Base-by-base conservation (phyloP, 495 filamentous ascomycete species). In the Thozetella sp. region DNA sequence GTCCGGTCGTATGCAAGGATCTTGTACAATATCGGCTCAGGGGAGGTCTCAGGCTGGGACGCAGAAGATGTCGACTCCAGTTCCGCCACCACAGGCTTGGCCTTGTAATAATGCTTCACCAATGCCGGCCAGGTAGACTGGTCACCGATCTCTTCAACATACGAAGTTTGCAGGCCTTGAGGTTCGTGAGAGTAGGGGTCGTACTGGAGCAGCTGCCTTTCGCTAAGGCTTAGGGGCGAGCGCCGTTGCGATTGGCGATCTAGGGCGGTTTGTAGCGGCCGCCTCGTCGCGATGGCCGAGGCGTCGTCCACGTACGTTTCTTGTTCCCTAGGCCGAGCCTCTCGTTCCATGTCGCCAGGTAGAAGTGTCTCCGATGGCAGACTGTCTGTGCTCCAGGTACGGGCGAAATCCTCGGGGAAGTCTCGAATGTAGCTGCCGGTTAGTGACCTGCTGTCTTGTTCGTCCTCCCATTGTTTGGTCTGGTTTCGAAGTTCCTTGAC, bases 1-100 rank as follows among this genome's bases (percentile, higher is more conserved):
- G 77, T 78, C 15, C 86, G 76, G 64, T 95, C 89, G 65, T 89
- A 92, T 15, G 86, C 90, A 12, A 95, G 77, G 34, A 95, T 81
- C 57, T 87, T 91, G 75, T 92, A 93, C 2, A 82, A 51, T 1
- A 78, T 78, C 20, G 80, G 76, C 22, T 75, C 59, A n/a, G 61
- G 12, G 17, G 59, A 19, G 51, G 55, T 51, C 15, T 56, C 58
- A 20, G 51, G 24, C 15, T 2, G 17, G 26, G 61, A 4, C 45
- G 19, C 17, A 24, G 51, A 3, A 9, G 22, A 17, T 27, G 25
- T 50, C 24, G 58, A 10, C 19, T 25, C 19, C 4, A 43, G n/a
- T 11, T 26, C 25, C 37, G 40, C 23, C 10, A 23, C n/a, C 57
- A 25, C 10, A 9, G 30, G 15, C 22, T 59, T 22, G n/a, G 2